phyloP scores from a whole-genome alignment of 1,284 basidiomycete genomes.

The Moniliophthora roreri region DNA sequence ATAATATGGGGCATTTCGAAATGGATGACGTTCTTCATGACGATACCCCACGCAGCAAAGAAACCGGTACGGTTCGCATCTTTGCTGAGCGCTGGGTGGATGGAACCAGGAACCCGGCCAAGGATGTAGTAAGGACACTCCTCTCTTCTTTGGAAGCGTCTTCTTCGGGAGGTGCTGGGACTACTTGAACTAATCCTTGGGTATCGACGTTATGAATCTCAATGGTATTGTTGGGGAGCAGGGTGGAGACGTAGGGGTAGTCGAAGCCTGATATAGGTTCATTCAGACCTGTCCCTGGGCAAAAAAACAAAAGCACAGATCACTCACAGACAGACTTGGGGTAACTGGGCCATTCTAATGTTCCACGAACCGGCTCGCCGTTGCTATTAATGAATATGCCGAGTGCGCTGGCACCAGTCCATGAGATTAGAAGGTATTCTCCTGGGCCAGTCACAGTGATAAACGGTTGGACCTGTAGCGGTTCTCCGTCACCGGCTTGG shows the following conservation, averaged over 20 bases:
- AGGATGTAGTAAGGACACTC: conserved; percentile 43
- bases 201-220: conserved; percentile 81
- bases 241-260: conserved; percentile 75
- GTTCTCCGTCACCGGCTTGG: conserved; percentile 51
- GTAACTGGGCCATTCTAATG: conserved; percentile 81
- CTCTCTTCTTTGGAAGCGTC: conserved; percentile 25
- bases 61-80: conserved; percentile 44
- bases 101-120: conserved; percentile 61
- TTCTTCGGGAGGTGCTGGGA: conserved; percentile 47
- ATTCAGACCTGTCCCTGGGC: not conserved
- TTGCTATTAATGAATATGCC: conserved; percentile 83
- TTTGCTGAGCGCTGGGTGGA: conserved; percentile 58
- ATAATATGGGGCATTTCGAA: too few species aligned
- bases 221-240: conserved; percentile 77
- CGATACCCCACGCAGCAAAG: conserved; percentile 22
- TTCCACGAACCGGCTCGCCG: conserved; percentile 88
- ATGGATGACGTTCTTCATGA: too few species aligned
- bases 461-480: conserved; percentile 56
- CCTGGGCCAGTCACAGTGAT: conserved; percentile 69
- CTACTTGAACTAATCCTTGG: conserved; percentile 71
- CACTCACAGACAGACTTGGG: conserved; percentile 75
- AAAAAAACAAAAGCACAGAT: not conserved
- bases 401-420: conserved; percentile 74
- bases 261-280: conserved; percentile 69
- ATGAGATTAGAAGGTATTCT: conserved; percentile 81